A percentile compares a stretch with the other conserved stretches of the same genome.
These are phyloP conservation scores for Aureobasidium sp. DNA, from an alignment of 2,329 filamentous ascomycete species.

Conservation along the genomic window DNA sequence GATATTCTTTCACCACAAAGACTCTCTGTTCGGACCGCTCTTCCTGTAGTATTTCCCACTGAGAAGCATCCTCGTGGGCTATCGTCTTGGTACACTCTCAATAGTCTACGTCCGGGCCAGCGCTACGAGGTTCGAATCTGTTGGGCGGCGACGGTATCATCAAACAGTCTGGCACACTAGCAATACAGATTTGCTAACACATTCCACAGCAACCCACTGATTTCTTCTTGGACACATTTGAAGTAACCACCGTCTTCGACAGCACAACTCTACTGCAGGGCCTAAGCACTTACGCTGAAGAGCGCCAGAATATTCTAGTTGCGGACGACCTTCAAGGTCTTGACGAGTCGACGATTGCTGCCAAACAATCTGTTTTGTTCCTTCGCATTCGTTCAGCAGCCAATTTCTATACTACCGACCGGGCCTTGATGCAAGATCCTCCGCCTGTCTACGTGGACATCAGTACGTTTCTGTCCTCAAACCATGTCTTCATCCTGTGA, in stretches of 20 bases:
- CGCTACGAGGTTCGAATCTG: slow-evolving; percentile 89
- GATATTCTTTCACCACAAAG: slow-evolving; percentile 51
- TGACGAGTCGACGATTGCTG: neutral
- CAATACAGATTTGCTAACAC: slow-evolving; percentile 1
- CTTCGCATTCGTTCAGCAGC: slow-evolving; percentile 68
- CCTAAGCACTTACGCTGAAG: slow-evolving; percentile 22
- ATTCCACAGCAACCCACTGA: slow-evolving; percentile 68
- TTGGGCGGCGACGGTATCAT: slow-evolving; percentile 82
- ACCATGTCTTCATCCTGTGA: neutral
- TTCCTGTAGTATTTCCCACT: slow-evolving; percentile 62
- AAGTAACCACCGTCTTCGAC: slow-evolving; percentile 51
- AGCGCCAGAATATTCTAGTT: slow-evolving; percentile 8
- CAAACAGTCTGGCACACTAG: neutral
- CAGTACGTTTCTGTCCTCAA: slow-evolving; percentile 29
- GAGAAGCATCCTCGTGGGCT: slow-evolving; percentile 45
- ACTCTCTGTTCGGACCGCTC: slow-evolving; percentile 50
- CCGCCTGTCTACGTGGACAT: slow-evolving; percentile 69
- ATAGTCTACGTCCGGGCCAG: slow-evolving; percentile 58
- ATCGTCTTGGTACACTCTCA: slow-evolving; percentile 71
- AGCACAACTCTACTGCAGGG: slow-evolving; percentile 23
- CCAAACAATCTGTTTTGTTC: slow-evolving; percentile 41
- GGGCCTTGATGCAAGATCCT: slow-evolving; percentile 64
- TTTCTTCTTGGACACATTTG: slow-evolving; percentile 61
- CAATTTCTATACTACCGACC: slow-evolving; percentile 74
- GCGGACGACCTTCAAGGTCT: neutral